These are phyloP conservation scores for Dendrostoma leiphaemia DNA, from an alignment of 2,329 filamentous ascomycete species.

Conservation along the genomic window DNA sequence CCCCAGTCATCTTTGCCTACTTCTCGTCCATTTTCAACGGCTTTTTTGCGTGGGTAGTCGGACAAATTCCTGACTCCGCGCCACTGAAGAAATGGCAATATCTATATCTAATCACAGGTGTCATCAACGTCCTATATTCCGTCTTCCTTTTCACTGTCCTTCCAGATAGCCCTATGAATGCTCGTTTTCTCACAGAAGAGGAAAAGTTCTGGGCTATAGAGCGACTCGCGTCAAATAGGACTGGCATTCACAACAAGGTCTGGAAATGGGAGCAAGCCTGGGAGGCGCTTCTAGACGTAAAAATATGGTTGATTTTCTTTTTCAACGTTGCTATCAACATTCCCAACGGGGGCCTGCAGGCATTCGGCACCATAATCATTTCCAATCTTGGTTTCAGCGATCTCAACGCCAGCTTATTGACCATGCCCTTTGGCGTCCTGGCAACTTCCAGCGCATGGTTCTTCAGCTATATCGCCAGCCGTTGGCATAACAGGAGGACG, in stretches of 20 bases:
- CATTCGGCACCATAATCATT: conserved; percentile 18
- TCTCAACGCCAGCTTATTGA: conserved; percentile 14
- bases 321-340: conserved; percentile 29
- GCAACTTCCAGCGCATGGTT: conserved; percentile 16
- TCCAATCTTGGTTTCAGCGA: conserved; percentile 11
- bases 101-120: conserved; percentile 30
- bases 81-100: conserved; percentile 24
- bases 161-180: conserved; percentile 35
- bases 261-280: conserved; percentile 30
- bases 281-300: conserved; percentile 26
- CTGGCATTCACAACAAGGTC: conserved; percentile 30
- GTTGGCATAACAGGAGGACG: conserved; percentile 5
- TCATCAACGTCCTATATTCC: conserved; percentile 29
- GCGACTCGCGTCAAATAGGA: conserved; percentile 35
- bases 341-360: conserved; percentile 28
- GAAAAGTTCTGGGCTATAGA: conserved; percentile 29
- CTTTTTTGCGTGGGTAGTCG: conserved; percentile 44
- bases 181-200: conserved; percentile 29
- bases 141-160: conserved; percentile 27
- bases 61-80: conserved; percentile 13
- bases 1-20: conserved; percentile 33
- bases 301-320: conserved; percentile 27
- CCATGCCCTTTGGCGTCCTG: conserved; percentile 15
- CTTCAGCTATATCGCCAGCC: conserved; percentile 14
- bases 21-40: conserved; percentile 33